phyloP scores from a whole-genome alignment of 2,329 filamentous ascomycete genomes.

The Hymenoscyphus fraxineus region DNA sequence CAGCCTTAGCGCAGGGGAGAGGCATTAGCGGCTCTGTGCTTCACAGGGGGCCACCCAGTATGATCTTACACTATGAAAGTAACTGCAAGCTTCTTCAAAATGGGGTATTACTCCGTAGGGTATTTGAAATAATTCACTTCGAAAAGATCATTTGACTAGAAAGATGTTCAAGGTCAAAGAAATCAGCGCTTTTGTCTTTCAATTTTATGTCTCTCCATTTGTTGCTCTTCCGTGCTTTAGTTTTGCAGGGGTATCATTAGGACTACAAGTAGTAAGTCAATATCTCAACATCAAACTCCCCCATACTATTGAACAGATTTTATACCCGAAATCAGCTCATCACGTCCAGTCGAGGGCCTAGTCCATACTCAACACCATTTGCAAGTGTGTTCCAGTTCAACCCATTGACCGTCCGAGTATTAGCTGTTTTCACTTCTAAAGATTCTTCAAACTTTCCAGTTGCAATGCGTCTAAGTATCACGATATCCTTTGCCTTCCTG shows the following conservation, averaged over 20 bases:
- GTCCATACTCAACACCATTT: conserved; percentile 29
- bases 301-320: background rate
- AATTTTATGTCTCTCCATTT: background rate
- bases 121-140: too few relatives aligned
- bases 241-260: conserved; percentile 1
- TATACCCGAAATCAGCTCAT: background rate
- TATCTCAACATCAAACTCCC: background rate
- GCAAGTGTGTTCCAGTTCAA: conserved; percentile 32
- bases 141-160: background rate
- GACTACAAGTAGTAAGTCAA: background rate
- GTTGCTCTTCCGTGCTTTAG: background rate
- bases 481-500: conserved; percentile 65
- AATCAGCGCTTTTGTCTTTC: background rate
- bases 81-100: too few relatives aligned
- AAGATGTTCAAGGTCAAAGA: background rate
- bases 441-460: conserved; percentile 55
- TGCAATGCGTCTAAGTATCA: conserved; percentile 70
- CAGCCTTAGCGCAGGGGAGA: background rate
- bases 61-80: too few relatives aligned
- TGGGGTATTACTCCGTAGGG: too few relatives aligned
- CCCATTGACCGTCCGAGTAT: conserved; percentile 25
- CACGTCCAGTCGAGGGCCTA: conserved; percentile 27
- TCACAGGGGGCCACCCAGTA: background rate
- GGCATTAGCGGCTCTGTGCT: background rate
- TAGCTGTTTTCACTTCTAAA: conserved; percentile 40